phyloP scores from a whole-genome alignment of 768 basidiomycete genomes.

The Strobilomyces echinocephalus region DNA sequence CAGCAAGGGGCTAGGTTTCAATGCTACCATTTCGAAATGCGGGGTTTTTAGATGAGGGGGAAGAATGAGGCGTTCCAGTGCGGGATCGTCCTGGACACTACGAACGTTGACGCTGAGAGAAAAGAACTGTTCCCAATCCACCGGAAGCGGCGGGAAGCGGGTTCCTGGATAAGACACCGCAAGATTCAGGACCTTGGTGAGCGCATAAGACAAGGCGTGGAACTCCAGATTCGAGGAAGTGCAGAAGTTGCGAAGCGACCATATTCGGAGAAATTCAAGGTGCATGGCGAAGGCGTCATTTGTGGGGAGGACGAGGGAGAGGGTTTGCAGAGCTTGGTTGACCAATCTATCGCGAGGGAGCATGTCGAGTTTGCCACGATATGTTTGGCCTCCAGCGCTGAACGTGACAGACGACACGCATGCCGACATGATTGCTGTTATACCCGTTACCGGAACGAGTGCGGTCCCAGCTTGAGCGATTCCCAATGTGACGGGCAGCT shows the following conservation, averaged over 20 bases:
- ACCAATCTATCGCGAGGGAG: conserved; percentile 54
- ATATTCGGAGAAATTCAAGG: conserved; percentile 48
- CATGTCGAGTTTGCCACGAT: conserved; percentile 50
- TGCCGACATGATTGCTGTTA: conserved; percentile 45
- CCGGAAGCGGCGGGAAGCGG: conserved; percentile 10
- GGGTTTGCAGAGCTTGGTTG: conserved; percentile 51
- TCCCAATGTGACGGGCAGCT: conserved; percentile 36
- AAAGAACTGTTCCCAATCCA: conserved; percentile 47
- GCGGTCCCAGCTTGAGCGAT: conserved; percentile 9
- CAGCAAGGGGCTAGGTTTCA: conserved; percentile 42
- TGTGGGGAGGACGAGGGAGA: conserved; percentile 57
- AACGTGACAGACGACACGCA: conserved; percentile 48
- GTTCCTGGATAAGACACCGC: conserved; percentile 24
- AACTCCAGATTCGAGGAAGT: conserved; percentile 50
- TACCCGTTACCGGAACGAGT: conserved; percentile 20
- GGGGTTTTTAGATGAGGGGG: conserved; percentile 30
- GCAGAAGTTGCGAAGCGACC: conserved; percentile 46
- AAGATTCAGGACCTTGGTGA: conserved; percentile 45
- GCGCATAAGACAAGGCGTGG: conserved; percentile 48
- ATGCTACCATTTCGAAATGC: conserved; percentile 19
- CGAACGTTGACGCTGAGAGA: conserved; percentile 39
- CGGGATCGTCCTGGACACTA: conserved; percentile 58
- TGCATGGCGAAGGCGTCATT: conserved; percentile 56
- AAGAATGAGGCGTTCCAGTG: conserved; percentile 41
- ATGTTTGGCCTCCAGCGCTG: conserved; percentile 47